These are phyloP conservation scores for Sporothrix humicola DNA, from an alignment of 2,329 filamentous ascomycete species.

Conservation along the genomic window DNA sequence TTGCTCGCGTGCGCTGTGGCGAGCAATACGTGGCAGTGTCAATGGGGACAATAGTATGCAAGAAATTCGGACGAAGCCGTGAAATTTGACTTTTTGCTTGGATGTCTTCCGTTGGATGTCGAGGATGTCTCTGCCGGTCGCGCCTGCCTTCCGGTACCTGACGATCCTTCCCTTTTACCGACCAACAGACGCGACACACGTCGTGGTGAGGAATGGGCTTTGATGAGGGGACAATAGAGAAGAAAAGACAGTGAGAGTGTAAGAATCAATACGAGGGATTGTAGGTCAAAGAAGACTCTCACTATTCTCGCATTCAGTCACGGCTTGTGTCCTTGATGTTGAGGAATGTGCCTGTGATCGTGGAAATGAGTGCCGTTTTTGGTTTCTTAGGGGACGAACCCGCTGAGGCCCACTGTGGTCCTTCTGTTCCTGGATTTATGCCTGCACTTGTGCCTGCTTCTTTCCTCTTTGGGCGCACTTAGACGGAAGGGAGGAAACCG, in stretches of 20 bases:
- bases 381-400: neutral
- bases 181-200: neutral
- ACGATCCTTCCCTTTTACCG: conserved; percentile 5
- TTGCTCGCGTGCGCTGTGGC: neutral
- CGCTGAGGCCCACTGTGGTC: neutral
- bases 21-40: neutral
- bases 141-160: conserved; percentile 19
- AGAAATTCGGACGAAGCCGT: neutral
- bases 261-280: neutral
- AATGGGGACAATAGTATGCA: neutral
- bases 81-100: neutral
- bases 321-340: neutral
- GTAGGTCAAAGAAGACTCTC: too few relatives aligned
- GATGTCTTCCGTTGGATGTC: neutral
- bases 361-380: conserved; percentile 22
- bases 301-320: neutral
- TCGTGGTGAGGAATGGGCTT: conserved; percentile 3
- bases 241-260: neutral
- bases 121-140: neutral
- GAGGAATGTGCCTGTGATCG: conserved; percentile 12
- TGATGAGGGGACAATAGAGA: neutral
- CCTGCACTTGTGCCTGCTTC: neutral
- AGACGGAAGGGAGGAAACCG: conserved; percentile 7
- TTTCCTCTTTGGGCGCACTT: neutral
- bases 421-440: conserved; percentile 7